phyloP scores from a whole-genome alignment of 768 basidiomycete species.

The Boletus bicolor region DNA sequence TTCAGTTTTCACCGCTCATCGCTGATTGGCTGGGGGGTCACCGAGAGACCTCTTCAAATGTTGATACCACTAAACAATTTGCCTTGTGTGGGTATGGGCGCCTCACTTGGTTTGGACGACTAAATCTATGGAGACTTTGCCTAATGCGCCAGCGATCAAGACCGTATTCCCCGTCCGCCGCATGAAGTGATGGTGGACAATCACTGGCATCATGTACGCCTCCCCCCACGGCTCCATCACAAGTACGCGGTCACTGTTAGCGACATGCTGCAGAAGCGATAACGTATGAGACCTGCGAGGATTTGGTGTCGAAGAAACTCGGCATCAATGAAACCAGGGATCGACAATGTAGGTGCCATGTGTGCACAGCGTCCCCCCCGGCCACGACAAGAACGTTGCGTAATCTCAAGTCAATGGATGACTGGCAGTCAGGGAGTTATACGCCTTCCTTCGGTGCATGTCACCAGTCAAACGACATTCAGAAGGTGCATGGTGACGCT shows the following conservation, averaged over 20 bases:
- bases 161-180: not conserved
- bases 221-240: not conserved
- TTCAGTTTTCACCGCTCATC: not conserved
- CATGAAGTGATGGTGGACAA: not conserved
- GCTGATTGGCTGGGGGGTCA: conserved; percentile 12
- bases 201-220: not conserved
- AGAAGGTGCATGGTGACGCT: conserved; percentile 12
- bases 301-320: not conserved
- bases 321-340: conserved; percentile 12
- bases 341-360: not conserved
- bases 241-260: not conserved
- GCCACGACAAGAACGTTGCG: not conserved
- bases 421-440: not conserved
- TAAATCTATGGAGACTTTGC: not conserved
- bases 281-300: conserved; percentile 11
- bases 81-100: too few species aligned
- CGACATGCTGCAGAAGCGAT: conserved; percentile 15
- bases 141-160: not conserved
- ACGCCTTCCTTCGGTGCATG: not conserved
- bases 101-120: not conserved
- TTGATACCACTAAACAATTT: not conserved
- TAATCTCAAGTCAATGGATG: not conserved
- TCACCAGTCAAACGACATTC: conserved; percentile 2
- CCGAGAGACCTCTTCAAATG: not conserved
- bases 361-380: not conserved